Conservation (phyloP, 306 rosid genomes). For the Astragalus glycyphyllos region DNA sequence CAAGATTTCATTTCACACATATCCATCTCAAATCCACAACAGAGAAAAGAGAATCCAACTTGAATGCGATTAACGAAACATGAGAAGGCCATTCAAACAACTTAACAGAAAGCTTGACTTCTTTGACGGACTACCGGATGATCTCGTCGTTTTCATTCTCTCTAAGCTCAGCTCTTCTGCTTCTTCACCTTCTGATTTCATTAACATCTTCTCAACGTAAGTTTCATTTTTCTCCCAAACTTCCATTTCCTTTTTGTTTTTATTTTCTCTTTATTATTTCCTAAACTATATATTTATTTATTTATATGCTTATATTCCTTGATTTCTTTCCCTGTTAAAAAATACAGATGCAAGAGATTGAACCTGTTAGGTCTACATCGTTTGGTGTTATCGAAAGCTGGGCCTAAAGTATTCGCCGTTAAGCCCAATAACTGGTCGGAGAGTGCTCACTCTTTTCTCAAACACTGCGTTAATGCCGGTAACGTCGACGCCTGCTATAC, state of each 20-base stretch:
- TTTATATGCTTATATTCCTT: background rate
- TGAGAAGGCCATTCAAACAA: constrained; percentile 50
- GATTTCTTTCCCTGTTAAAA: background rate
- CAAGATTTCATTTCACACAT: too few species aligned
- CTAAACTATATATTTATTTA: background rate
- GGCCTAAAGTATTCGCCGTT: constrained; percentile 55
- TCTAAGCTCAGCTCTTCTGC: constrained; percentile 74
- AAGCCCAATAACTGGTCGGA: constrained; percentile 72
- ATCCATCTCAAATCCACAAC: background rate
- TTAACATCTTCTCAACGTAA: constrained; percentile 65
- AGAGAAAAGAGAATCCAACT: background rate
- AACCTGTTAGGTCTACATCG: constrained; percentile 64
- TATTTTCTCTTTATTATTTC: background rate
- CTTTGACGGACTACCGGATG: constrained; percentile 75
- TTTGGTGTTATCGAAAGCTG: constrained; percentile 67
- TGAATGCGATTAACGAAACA: constrained; percentile 15
- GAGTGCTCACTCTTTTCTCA: constrained; percentile 63
- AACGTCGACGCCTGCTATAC: constrained; percentile 76
- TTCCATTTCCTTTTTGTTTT: too few species aligned
- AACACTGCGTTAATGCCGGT: constrained; percentile 70
- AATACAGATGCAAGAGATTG: constrained; percentile 71
- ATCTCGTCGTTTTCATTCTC: constrained; percentile 67
- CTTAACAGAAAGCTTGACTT: constrained; percentile 44
- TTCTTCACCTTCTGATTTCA: constrained; percentile 69
- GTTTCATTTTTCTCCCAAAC: background rate